Evolutionary conservation across 176 grass and related monocot species (phyloP).

Genomic region (Phragmites australis): DNA sequence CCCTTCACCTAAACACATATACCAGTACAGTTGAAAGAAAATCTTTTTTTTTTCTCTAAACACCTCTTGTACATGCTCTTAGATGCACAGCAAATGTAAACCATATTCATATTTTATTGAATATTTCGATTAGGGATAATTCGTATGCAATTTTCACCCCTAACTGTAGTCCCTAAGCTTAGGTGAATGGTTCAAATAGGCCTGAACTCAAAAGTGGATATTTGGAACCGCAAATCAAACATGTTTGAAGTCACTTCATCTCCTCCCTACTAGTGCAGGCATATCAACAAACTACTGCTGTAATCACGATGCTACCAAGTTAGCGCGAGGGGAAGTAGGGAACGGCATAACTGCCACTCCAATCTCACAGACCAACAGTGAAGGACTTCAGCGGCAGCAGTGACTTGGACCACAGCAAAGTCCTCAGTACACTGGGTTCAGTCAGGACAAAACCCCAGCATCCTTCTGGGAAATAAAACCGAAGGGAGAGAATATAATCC

Average conservation of each 20-base stretch:
- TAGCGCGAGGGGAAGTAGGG: not conserved
- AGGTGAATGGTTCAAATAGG: not conserved
- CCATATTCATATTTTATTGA: no score
- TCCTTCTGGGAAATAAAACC: not conserved
- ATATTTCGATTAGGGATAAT: not conserved
- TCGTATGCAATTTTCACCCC: not conserved
- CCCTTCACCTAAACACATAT: no score
- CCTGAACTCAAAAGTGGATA: not conserved
- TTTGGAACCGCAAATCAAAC: not conserved
- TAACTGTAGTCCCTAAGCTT: not conserved
- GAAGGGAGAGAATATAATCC: constrained; percentile 12
- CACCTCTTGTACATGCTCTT: no score
- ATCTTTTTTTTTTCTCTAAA: no score
- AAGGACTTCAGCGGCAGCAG: not conserved
- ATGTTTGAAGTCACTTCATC: not conserved
- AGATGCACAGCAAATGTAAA: no score
- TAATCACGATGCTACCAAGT: not conserved
- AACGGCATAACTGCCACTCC: not conserved
- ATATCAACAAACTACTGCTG: not conserved
- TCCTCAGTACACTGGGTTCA: constrained; percentile 4
- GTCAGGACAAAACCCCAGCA: constrained; percentile 31
- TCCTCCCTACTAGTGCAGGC: not conserved
- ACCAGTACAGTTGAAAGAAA: no score
- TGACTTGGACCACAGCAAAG: not conserved
- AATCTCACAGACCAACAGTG: no score